Base-by-base conservation (phyloP, 495 filamentous ascomycete species). In the Cudoniella acicularis region DNA sequence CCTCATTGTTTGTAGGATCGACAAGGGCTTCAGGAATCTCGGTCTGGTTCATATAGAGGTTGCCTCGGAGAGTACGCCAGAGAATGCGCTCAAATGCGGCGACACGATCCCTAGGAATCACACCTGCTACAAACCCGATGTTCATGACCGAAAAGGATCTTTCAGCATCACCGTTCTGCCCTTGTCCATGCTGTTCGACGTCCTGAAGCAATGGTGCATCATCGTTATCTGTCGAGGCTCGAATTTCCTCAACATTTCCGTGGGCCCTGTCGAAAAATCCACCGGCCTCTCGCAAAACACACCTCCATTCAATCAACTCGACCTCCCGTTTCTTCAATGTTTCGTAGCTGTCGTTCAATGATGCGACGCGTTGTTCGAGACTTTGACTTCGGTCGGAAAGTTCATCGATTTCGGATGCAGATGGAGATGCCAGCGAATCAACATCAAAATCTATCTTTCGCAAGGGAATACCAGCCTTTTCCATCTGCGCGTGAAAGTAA, bases 1-100 rank as follows among this genome's bases (percentile, higher is more conserved):
- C 79, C 72, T 98, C 94, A 73, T 96, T 96, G 75, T 83, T 96
- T 63, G 83, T 77, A 21, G 94, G 94, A 72, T 99, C 91, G 70
- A 95, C 79, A 56, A 99, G 89, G n/a, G 91, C 85, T 64, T 98
- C 91, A 25, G 90, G 86, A 54, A 99, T 98, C 77, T 98, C 94
- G 30, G 92, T 90, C 77, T 99, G 94, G 75, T 98, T 99, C 94
- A 99, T 99, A 77, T 97, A 99, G 18, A 99, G 82, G 74, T 99
- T 99, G 63, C 94, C 94, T 66, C 94, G 91, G 54, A 99, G 78
- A 0, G 94, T 96, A 54, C 94, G 81, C 94, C 94, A 99, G 16
- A 99, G 81, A 61, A 98, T 98, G 52, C 94, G 86, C 73, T 99
- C 94, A 67, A 99, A 97, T 27, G 94, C 88, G 9, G 87, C 92